Conservation (phyloP, 352 stramenopile species). For the Phytopythium mirpurense region DNA sequence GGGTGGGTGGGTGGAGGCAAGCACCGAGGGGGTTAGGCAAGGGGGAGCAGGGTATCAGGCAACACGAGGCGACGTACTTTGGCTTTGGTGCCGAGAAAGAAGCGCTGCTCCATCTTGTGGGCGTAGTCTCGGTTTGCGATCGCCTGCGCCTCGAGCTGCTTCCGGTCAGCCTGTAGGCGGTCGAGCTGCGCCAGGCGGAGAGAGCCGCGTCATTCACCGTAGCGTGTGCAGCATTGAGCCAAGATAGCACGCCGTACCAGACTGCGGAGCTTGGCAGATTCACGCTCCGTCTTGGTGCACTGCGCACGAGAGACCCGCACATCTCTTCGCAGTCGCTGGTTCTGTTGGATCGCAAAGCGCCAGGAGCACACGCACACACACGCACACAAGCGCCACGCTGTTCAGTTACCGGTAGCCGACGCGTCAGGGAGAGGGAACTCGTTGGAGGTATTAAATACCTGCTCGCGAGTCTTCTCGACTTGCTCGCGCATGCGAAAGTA, state of each 20-base stretch:
- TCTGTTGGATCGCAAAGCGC: constrained; percentile 19
- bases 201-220: no score
- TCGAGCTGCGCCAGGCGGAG: constrained; percentile 35
- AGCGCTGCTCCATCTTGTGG: constrained; percentile 81
- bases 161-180: constrained; percentile 67
- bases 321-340: constrained; percentile 46
- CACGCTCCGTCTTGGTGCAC: constrained; percentile 43
- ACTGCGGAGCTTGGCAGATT: constrained; percentile 59
- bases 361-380: background rate
- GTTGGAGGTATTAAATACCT: no score
- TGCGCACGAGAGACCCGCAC: constrained; percentile 33
- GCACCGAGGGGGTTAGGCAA: background rate
- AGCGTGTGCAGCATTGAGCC: no score
- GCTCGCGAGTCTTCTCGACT: constrained; percentile 62
- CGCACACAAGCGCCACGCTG: background rate
- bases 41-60: background rate
- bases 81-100: constrained; percentile 70
- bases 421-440: no score
- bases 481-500: constrained; percentile 74
- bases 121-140: constrained; percentile 80
- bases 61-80: constrained; percentile 18
- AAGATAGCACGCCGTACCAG: constrained; percentile 16
- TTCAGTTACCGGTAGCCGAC: background rate
- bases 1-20: background rate
- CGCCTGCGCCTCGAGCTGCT: constrained; percentile 73